These are phyloP conservation scores for Endothia cerciana DNA, from an alignment of 2,329 filamentous ascomycete species.

Conservation along the genomic window DNA sequence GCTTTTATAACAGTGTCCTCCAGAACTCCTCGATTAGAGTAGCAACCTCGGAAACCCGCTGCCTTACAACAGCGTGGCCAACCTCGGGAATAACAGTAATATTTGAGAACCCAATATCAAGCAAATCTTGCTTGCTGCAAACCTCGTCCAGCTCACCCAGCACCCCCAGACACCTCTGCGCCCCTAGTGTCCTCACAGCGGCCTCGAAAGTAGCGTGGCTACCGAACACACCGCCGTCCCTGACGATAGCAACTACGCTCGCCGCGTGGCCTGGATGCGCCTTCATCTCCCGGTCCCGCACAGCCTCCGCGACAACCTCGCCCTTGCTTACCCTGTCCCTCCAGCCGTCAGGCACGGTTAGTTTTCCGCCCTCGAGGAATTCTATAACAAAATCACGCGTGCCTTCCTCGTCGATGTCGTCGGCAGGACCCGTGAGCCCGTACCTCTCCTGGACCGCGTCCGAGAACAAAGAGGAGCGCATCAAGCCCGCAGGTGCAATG, in stretches of 20 bases:
- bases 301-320: constrained; percentile 50
- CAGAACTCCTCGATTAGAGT: constrained; percentile 19
- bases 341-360: constrained; percentile 50
- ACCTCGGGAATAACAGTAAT: constrained; percentile 8
- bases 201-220: constrained; percentile 32
- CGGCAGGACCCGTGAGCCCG: background rate
- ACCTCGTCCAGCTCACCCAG: constrained; percentile 21
- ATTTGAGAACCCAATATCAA: constrained; percentile 14
- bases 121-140: background rate
- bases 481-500: constrained; percentile 52
- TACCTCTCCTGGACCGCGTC: constrained; percentile 33
- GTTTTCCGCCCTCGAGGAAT: constrained; percentile 47
- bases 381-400: constrained; percentile 43
- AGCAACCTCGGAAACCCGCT: constrained; percentile 13
- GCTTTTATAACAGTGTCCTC: background rate
- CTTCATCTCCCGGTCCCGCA: constrained; percentile 52
- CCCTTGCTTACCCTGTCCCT: constrained; percentile 44
- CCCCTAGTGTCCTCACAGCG: constrained; percentile 23
- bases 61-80: constrained; percentile 20
- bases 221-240: constrained; percentile 50
- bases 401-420: constrained; percentile 36
- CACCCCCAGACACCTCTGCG: background rate
- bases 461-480: constrained; percentile 37
- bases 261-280: constrained; percentile 50
- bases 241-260: constrained; percentile 49